Evolutionary conservation across 1,284 basidiomycete species (phyloP).

Genomic region (Cutaneotrichosporon dermatis): DNA sequence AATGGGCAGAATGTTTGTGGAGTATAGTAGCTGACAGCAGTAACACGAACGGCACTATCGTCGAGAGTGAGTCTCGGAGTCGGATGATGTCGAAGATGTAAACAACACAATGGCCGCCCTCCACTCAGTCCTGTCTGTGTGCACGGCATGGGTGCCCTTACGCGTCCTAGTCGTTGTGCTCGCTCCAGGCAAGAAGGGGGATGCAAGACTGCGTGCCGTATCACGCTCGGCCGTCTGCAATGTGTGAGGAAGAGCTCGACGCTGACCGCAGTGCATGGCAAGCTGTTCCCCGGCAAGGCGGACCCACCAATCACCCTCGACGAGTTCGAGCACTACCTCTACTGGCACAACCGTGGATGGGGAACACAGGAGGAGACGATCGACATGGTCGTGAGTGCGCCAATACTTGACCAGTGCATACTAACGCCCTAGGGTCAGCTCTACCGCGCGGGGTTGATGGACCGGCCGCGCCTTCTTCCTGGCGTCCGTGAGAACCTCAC

Average conservation of each 20-base stretch:
- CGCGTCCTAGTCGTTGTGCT: no score
- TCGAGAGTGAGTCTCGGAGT: slow-evolving; percentile 56
- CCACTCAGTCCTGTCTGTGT: no score
- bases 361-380: slow-evolving; percentile 56
- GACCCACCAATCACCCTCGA: slow-evolving; percentile 51
- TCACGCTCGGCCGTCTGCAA: no score
- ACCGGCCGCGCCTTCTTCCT: slow-evolving; percentile 52
- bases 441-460: slow-evolving; percentile 49
- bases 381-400: slow-evolving; percentile 34
- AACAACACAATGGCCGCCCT: no score
- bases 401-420: no score
- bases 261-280: slow-evolving; percentile 59
- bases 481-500: slow-evolving; percentile 63
- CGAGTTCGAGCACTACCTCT: slow-evolving; percentile 62
- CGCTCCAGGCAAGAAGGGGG: background rate
- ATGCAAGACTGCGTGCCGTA: no score
- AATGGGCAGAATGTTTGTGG: no score
- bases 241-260: no score
- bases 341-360: slow-evolving; percentile 66
- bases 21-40: slow-evolving; percentile 18
- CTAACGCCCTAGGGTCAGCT: slow-evolving; percentile 8
- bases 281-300: slow-evolving; percentile 54
- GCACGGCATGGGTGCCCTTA: no score
- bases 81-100: no score
- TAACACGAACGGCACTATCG: slow-evolving; percentile 62